Conservation (phyloP, 2,329 filamentous ascomycete species). For the Elsinoe ampelina region DNA sequence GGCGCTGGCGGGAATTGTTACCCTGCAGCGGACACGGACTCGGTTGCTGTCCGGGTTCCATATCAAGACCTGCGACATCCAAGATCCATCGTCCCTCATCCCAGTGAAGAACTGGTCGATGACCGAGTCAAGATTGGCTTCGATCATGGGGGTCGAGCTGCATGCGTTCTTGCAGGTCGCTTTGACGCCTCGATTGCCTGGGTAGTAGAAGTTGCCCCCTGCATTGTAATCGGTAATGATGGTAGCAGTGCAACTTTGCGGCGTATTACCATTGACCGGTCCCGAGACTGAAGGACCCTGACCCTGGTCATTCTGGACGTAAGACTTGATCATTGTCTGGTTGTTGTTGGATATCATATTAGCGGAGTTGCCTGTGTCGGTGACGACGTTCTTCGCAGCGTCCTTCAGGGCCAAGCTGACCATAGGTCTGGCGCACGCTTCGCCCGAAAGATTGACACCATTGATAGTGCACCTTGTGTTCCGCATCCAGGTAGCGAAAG, state of each 20-base stretch:
- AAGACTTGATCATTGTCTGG: background rate
- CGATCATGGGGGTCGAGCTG: background rate
- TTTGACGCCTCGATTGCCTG: background rate
- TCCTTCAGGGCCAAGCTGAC: background rate
- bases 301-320: background rate
- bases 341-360: background rate
- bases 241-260: background rate
- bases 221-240: background rate
- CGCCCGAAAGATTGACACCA: background rate
- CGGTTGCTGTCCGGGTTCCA: background rate
- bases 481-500: background rate
- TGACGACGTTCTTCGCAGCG: background rate
- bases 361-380: background rate
- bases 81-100: background rate
- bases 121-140: background rate
- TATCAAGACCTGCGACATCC: background rate
- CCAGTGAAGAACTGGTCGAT: background rate
- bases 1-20: background rate
- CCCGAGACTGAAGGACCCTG: background rate
- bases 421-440: background rate
- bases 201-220: background rate
- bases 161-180: background rate
- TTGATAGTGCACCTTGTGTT: background rate
- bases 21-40: background rate
- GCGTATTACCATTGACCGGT: background rate